Conservation (phyloP, 768 basidiomycete species). For the Suillus placidus region DNA sequence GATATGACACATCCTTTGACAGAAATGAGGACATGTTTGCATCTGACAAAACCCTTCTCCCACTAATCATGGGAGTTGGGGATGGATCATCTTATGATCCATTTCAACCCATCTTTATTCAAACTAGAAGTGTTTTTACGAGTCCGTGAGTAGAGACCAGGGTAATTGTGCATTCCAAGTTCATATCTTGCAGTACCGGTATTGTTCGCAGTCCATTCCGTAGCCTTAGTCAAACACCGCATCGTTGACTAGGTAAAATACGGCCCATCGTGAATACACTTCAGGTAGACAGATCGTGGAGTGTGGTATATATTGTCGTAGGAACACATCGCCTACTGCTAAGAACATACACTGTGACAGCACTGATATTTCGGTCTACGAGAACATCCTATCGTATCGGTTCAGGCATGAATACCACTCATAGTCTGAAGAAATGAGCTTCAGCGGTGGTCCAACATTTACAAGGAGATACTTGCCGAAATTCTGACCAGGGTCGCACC, state of each 20-base stretch:
- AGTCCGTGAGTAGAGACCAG: slow-evolving; percentile 37
- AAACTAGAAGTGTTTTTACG: too few species aligned
- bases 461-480: slow-evolving; percentile 52
- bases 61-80: too few species aligned
- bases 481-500: slow-evolving; percentile 70
- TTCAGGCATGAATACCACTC: slow-evolving; percentile 90
- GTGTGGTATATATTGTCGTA: neutral
- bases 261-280: neutral
- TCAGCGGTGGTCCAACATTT: slow-evolving; percentile 3
- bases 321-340: neutral
- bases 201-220: slow-evolving; percentile 88
- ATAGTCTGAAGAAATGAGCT: slow-evolving; percentile 51
- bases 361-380: slow-evolving; percentile 5
- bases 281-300: neutral
- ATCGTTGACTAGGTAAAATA: neutral
- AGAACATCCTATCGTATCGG: slow-evolving; percentile 69
- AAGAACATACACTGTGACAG: neutral
- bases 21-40: too few species aligned
- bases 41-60: too few species aligned
- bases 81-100: too few species aligned
- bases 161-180: neutral
- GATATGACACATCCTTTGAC: too few species aligned
- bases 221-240: slow-evolving; percentile 33
- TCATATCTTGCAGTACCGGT: slow-evolving; percentile 70
- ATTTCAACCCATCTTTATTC: too few species aligned